These are phyloP conservation scores for Penicillium coffeae DNA, from an alignment of 495 filamentous ascomycete genomes.

Conservation along the genomic window DNA sequence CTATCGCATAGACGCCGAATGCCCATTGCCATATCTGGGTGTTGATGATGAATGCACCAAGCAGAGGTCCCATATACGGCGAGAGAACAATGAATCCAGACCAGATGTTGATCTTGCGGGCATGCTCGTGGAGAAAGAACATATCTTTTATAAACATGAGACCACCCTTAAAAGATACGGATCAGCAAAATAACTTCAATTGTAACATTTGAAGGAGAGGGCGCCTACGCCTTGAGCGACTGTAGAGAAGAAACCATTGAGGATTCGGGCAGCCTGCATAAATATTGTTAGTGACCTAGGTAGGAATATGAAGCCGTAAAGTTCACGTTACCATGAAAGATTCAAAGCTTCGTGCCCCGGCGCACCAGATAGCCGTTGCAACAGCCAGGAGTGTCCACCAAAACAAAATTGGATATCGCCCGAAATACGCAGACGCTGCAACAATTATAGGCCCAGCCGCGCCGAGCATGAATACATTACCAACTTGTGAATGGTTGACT, in stretches of 20 bases:
- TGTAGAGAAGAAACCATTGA: constrained; percentile 62
- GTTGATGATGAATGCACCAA: constrained; percentile 54
- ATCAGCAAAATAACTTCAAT: too few species aligned
- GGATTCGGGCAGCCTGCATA: constrained; percentile 47
- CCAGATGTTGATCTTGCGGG: constrained; percentile 53
- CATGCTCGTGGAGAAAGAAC: constrained; percentile 63
- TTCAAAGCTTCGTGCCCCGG: constrained; percentile 48
- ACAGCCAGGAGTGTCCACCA: constrained; percentile 50
- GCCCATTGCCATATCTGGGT: constrained; percentile 43
- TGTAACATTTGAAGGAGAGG: neutral
- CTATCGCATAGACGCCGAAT: constrained; percentile 52
- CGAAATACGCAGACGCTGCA: constrained; percentile 53
- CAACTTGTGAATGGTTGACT: constrained; percentile 54
- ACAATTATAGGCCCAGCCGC: constrained; percentile 55
- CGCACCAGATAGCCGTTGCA: constrained; percentile 51
- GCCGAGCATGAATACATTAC: constrained; percentile 57
- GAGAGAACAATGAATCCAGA: constrained; percentile 42
- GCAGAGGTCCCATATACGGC: constrained; percentile 57
- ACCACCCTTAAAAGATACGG: constrained; percentile 46
- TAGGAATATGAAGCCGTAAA: neutral
- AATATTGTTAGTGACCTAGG: too few species aligned
- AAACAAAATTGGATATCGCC: constrained; percentile 55
- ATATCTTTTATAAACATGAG: constrained; percentile 64
- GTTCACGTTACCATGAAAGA: constrained; percentile 41
- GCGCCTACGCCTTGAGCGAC: constrained; percentile 39